Base-by-base conservation (phyloP, 345 rosid genomes). In the Lumnitzera racemosa region DNA sequence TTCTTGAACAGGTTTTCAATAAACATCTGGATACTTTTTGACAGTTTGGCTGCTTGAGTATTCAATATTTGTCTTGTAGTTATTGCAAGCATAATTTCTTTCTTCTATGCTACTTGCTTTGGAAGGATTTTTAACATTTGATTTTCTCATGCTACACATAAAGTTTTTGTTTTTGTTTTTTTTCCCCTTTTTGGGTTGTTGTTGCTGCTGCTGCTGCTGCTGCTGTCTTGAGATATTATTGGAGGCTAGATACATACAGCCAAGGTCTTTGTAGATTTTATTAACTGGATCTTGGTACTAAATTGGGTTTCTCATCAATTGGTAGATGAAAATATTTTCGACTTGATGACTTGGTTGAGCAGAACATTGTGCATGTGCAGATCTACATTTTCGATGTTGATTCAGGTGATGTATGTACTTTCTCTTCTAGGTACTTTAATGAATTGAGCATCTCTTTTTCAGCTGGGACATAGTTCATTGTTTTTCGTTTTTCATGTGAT, bases 281-380 rank as follows among this genome's bases (percentile, higher is more conserved):
- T 55, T 72, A 53, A 41, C 56, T 60, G 49, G 69, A 64, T 25
- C 56, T 70, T 72, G 69, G 65, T 68, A 58, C 83, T 78, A 66
- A 82, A 76, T 72, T 63, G 43, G 66, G 71, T 76, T 80, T 82
- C 71, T 82, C 82, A 73, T 78, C 81, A 70, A 62, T 76, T 85
- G 79, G 46, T 83, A 79, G 90, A 84, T 81, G 82, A 83, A 73
- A 79, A 31, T 70, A 67, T 74, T 77, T 67, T 78, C 84, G 69
- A 76, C 84, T 76, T 71, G 80, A 76, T 74, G 82, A 72, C 71
- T 75, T 89, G 85, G 80, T 58, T 66, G 49, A 61, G 77, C 83
- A 74, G 82, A 76, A 63, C 75, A 64, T 76, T 51, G 50, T 25
- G 43, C 43, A 16, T 49, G 24, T 61, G 74, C 83, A 74, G 80